Evolutionary conservation across 2,329 filamentous ascomycete genomes (phyloP).

Genomic region (Ophiosphaerella narmari): DNA sequence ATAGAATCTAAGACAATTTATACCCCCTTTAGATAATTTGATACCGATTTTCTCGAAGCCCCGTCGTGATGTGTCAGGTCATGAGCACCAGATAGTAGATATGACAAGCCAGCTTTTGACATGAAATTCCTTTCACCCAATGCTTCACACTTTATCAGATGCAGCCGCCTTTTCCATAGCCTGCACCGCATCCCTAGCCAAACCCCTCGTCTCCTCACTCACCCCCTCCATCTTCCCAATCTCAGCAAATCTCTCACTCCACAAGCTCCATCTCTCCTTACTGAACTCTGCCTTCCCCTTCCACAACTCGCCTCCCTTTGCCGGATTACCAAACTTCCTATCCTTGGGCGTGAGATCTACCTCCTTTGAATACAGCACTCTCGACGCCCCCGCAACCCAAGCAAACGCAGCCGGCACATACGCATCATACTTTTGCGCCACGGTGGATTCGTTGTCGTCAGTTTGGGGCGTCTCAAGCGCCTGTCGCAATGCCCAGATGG

Average conservation of each 20-base stretch:
- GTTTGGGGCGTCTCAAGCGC: constrained; percentile 30
- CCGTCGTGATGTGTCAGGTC: too few species aligned
- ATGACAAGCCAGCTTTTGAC: not conserved
- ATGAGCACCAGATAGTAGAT: too few species aligned
- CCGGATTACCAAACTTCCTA: constrained; percentile 35
- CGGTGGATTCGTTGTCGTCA: constrained; percentile 23
- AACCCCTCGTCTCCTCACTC: constrained; percentile 23
- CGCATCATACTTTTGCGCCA: constrained; percentile 29
- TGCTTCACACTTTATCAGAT: constrained; percentile 8
- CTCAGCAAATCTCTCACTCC: constrained; percentile 37
- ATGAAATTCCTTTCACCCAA: not conserved
- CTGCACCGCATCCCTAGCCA: constrained; percentile 30
- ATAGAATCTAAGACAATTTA: not conserved
- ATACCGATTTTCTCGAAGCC: too few species aligned
- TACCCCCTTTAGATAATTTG: not conserved
- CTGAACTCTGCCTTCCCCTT: constrained; percentile 36
- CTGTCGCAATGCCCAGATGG: constrained; percentile 35
- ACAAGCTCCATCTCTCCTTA: constrained; percentile 38
- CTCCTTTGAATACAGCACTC: constrained; percentile 26
- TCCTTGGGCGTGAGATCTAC: constrained; percentile 35
- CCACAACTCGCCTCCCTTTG: constrained; percentile 34
- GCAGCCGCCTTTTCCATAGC: constrained; percentile 37
- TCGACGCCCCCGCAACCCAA: constrained; percentile 33
- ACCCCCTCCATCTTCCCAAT: constrained; percentile 26
- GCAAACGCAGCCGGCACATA: constrained; percentile 35